Conservation (phyloP, 2,329 filamentous ascomycete species). For the Sclerotinia spermophila region DNA sequence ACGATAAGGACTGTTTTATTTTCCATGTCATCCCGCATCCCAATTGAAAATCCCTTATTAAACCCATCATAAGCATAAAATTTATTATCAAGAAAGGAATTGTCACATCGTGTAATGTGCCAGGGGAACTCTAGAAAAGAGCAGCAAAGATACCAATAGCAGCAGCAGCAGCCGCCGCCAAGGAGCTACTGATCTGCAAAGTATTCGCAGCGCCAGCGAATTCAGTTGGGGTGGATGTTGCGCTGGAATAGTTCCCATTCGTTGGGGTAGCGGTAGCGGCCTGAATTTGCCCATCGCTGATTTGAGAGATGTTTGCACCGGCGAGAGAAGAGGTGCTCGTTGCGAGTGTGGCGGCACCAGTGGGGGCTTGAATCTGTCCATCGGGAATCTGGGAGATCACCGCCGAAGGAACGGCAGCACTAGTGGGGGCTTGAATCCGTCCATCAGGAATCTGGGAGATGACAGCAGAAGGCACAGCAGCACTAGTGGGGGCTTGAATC, state of each 20-base stretch:
- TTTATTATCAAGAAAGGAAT: slow-evolving; percentile 1
- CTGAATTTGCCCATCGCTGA: slow-evolving; percentile 37
- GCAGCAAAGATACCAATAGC: slow-evolving; percentile 12
- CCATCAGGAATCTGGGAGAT: slow-evolving; percentile 29
- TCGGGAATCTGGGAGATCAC: slow-evolving; percentile 31
- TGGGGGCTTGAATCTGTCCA: slow-evolving; percentile 35
- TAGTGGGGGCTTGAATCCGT: slow-evolving; percentile 28
- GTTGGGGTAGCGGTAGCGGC: slow-evolving; percentile 20
- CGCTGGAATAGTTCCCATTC: not conserved
- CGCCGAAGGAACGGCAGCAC: slow-evolving; percentile 22
- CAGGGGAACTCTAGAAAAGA: slow-evolving; percentile 20
- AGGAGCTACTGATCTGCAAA: not conserved
- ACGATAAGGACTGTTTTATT: not conserved
- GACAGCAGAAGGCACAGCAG: slow-evolving; percentile 37
- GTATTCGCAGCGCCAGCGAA: not conserved
- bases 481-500: slow-evolving; percentile 29
- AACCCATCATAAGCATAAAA: not conserved
- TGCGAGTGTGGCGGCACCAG: not conserved
- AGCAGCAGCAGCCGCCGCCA: slow-evolving; percentile 12
- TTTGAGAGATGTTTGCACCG: slow-evolving; percentile 27
- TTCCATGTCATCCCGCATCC: not conserved
- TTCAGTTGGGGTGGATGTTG: not conserved
- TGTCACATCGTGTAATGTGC: not conserved
- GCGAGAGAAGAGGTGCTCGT: not conserved
- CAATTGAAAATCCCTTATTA: not conserved